These are phyloP conservation scores for Nothophoma quercina DNA, from an alignment of 2,329 filamentous ascomycete genomes.

Conservation along the genomic window DNA sequence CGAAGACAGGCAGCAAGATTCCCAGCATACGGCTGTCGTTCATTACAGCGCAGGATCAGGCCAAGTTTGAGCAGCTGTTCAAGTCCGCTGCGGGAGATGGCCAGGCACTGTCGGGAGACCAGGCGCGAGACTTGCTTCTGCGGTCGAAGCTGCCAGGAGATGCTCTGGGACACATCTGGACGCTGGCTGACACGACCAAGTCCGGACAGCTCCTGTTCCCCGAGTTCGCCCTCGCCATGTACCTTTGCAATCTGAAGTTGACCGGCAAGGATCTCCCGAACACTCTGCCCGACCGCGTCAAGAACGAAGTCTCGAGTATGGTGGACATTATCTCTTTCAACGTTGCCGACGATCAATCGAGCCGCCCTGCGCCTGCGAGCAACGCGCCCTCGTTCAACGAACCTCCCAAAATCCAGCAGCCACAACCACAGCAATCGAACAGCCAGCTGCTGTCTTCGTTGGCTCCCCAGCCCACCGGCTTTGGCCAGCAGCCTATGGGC, in stretches of 20 bases:
- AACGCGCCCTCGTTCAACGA: slow-evolving; percentile 77
- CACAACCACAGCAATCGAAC: slow-evolving; percentile 73
- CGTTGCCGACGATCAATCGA: slow-evolving; percentile 73
- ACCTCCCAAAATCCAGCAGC: slow-evolving; percentile 60
- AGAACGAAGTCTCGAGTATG: slow-evolving; percentile 99
- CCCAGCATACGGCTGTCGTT: slow-evolving; percentile 95
- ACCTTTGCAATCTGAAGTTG: slow-evolving; percentile 92
- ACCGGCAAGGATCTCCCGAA: slow-evolving; percentile 83
- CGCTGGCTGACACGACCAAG: slow-evolving; percentile 92
- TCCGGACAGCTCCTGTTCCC: slow-evolving; percentile 96
- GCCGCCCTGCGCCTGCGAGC: slow-evolving; percentile 60
- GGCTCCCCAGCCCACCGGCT: slow-evolving; percentile 61
- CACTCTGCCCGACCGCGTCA: slow-evolving; percentile 80
- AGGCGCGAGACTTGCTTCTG: slow-evolving; percentile 86
- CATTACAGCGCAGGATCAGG: slow-evolving; percentile 92
- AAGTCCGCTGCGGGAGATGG: slow-evolving; percentile 89
- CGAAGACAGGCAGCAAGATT: slow-evolving; percentile 75
- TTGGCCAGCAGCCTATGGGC: slow-evolving; percentile 67
- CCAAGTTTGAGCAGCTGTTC: slow-evolving; percentile 97
- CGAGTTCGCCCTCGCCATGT: slow-evolving; percentile 98
- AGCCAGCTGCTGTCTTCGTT: slow-evolving; percentile 65
- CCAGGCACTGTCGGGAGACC: slow-evolving; percentile 87
- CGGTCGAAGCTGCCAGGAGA: slow-evolving; percentile 88
- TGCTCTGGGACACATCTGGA: slow-evolving; percentile 93
- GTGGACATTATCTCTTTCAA: slow-evolving; percentile 99